phyloP scores from a whole-genome alignment of 768 basidiomycete genomes.

The Naganishia vaughanmartiniae region DNA sequence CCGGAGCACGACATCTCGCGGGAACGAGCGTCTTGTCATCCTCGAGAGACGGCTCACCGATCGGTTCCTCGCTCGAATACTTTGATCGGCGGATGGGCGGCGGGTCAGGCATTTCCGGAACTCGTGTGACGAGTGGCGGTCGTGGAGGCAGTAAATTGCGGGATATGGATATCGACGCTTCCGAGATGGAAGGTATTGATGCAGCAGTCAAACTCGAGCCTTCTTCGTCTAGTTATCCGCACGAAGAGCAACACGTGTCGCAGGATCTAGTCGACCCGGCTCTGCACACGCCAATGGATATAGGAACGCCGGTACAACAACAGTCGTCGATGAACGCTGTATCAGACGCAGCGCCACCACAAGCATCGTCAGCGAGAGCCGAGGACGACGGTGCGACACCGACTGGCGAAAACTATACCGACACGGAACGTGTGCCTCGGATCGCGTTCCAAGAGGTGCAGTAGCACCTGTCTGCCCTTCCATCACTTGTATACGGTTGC shows the following conservation, averaged over 20 bases:
- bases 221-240: background rate
- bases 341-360: background rate
- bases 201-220: background rate
- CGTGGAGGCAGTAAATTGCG: slow-evolving; percentile 19
- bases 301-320: background rate
- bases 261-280: slow-evolving; percentile 3
- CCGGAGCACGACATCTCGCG: background rate
- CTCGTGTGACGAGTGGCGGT: background rate
- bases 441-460: slow-evolving; percentile 10
- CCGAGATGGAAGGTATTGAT: background rate
- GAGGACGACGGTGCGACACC: background rate
- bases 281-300: background rate
- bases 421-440: slow-evolving; percentile 1
- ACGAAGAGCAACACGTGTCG: background rate
- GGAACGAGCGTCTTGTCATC: slow-evolving; percentile 10
- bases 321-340: background rate
- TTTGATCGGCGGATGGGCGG: slow-evolving; percentile 22
- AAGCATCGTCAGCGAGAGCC: background rate
- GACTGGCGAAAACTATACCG: background rate
- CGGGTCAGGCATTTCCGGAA: background rate
- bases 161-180: slow-evolving; percentile 19
- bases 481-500: slow-evolving; percentile 7
- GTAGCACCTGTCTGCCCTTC: background rate
- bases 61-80: slow-evolving; percentile 12
- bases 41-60: slow-evolving; percentile 9